Evolutionary conservation across 1,284 basidiomycete species (phyloP).

Genomic region (Porodaedalea pini): DNA sequence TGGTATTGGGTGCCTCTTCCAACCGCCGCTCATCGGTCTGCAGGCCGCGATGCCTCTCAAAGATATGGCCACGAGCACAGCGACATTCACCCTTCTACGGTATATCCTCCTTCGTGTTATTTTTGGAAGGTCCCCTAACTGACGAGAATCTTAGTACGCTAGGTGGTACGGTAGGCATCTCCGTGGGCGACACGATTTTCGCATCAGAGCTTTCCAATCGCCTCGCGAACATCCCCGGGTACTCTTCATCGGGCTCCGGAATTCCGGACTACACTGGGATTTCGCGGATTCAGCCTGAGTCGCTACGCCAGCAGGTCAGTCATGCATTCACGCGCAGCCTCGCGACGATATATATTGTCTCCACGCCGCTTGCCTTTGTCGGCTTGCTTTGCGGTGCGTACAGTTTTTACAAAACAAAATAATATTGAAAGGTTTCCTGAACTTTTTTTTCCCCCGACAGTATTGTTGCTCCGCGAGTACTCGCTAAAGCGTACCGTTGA

Average conservation of each 20-base stretch:
- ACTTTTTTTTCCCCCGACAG: neutral
- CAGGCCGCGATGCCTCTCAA: conserved; percentile 46
- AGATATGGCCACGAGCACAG: conserved; percentile 43
- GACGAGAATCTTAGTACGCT: conserved; percentile 25
- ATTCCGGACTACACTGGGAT: conserved; percentile 22
- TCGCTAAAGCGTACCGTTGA: conserved; percentile 17
- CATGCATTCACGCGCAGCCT: conserved; percentile 21
- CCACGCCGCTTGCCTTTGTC: conserved; percentile 15
- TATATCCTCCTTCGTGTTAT: conserved; percentile 31
- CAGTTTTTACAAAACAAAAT: too few relatives aligned
- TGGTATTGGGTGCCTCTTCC: conserved; percentile 37
- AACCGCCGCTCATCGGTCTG: conserved; percentile 35
- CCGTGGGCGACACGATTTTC: conserved; percentile 28
- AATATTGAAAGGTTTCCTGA: too few relatives aligned
- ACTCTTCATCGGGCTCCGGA: conserved; percentile 10
- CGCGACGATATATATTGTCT: conserved; percentile 20
- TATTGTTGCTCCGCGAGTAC: conserved; percentile 15
- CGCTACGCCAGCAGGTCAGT: conserved; percentile 17
- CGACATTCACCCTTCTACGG: conserved; percentile 32
- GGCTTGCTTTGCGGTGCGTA: conserved; percentile 17
- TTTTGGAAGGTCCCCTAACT: neutral
- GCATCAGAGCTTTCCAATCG: conserved; percentile 19
- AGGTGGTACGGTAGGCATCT: conserved; percentile 34
- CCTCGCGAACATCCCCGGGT: conserved; percentile 17
- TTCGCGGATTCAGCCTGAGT: conserved; percentile 21